Conservation (phyloP, 352 stramenopile species). For the Phytopythium litorale region DNA sequence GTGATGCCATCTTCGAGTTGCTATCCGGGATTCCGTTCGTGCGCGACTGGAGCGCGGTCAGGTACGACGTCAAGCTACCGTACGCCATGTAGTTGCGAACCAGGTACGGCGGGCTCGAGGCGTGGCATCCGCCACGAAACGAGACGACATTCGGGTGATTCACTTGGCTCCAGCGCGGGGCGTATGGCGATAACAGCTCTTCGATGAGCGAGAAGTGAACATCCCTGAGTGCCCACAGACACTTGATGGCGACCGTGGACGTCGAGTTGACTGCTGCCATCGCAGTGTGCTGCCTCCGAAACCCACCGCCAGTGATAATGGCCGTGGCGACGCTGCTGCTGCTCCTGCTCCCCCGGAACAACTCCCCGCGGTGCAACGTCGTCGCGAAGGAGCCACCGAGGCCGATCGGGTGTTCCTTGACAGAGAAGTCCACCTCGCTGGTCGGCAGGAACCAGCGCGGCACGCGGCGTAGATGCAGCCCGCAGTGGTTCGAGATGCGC, state of each 20-base stretch:
- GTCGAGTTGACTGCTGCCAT: slow-evolving; percentile 14
- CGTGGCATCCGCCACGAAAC: slow-evolving; percentile 58
- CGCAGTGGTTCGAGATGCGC: slow-evolving; percentile 43
- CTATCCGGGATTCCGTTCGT: slow-evolving; percentile 25
- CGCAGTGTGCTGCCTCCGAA: slow-evolving; percentile 1
- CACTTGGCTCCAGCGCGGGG: slow-evolving; percentile 40
- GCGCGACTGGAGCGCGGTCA: slow-evolving; percentile 35
- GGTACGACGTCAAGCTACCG: slow-evolving; percentile 44
- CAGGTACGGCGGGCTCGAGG: slow-evolving; percentile 37
- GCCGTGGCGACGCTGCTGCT: slow-evolving; percentile 23
- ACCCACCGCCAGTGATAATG: slow-evolving; percentile 1
- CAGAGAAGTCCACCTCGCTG: slow-evolving; percentile 45
- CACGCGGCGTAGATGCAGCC: slow-evolving; percentile 44
- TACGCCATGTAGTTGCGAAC: slow-evolving; percentile 63
- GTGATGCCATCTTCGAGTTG: slow-evolving; percentile 27
- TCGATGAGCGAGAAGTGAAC: slow-evolving; percentile 49
- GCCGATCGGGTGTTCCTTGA: slow-evolving; percentile 26
- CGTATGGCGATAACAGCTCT: slow-evolving; percentile 43
- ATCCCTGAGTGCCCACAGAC: slow-evolving; percentile 37
- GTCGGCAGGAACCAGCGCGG: slow-evolving; percentile 57
- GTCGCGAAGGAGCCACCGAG: slow-evolving; percentile 37
- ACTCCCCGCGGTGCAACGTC: slow-evolving; percentile 49
- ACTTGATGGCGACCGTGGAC: slow-evolving; percentile 53
- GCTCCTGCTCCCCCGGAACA: slow-evolving; percentile 38
- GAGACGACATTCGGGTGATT: slow-evolving; percentile 56